Evolutionary conservation across 192 early-diverging fungal genomes (phyloP), one percentile per base, ranked within the genome.

Genomic region (Radiomyces spectabilis): DNA sequence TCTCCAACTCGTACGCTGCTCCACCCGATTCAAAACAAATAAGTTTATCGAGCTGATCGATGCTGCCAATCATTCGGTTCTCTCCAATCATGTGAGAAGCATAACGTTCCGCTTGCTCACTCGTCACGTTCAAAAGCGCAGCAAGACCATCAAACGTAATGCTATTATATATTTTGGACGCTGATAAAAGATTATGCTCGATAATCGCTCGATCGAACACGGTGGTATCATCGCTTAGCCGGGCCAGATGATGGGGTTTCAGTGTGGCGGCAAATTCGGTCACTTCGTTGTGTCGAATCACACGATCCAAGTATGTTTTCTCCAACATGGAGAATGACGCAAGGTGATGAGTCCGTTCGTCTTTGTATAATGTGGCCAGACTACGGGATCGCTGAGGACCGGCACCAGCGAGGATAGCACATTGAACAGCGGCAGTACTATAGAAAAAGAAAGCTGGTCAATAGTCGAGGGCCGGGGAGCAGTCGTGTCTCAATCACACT

Each of bases 301-400:
- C 83, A 3, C 93, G 85, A 66, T 89, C 93, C 35, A 95, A 68
- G 50, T 93, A 93, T 86, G 97, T 96, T 72, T 94, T 97, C 59
- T 94, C 90, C 38, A 98, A 60, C n/a, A 98, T 81, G 13, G 80
- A 66, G 41, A 81, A 88, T 31, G 76, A 69, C 4, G 85, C 75
- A 18, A 86, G 74, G n/a, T 88, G 80, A 15, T 88, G 80, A 12
- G 89, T 83, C 33, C 92, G 83, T 45, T 96, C 90, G 65, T 97
- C 93, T 58, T 90, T 93, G 70, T 95, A 88, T 22, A 99, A 70
- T 3, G 85, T 89, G 0, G 94, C 87, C 41, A 99, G 72, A 61
- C 87, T 79, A 12, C 94, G 84, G 31, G 87, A 83, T 32, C 95
- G 80, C 40, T 87, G 86, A 19, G 92, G 93, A 0, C 96, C 95